Conservation (phyloP, 495 filamentous ascomycete genomes). For the Darksidea phi region DNA sequence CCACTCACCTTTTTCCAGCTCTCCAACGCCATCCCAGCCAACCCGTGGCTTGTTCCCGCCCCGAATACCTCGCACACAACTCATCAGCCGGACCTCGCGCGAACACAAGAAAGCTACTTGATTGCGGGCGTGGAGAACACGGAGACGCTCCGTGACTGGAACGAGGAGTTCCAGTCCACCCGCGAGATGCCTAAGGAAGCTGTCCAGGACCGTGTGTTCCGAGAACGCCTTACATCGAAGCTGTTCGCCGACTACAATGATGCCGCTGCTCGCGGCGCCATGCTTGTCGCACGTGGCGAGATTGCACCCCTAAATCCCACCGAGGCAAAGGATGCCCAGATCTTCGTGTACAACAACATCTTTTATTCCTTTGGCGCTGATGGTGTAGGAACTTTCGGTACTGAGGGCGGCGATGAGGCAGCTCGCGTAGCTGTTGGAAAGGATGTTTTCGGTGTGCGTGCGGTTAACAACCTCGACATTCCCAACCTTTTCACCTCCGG, state of each 20-base stretch:
- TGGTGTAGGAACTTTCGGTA: slow-evolving; percentile 94
- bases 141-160: slow-evolving; percentile 95
- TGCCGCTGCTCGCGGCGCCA: slow-evolving; percentile 88
- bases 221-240: slow-evolving; percentile 89
- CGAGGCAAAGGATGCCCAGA: slow-evolving; percentile 88
- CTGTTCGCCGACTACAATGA: slow-evolving; percentile 97
- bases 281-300: slow-evolving; percentile 88
- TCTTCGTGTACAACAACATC: slow-evolving; percentile 99
- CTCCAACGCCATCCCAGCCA: slow-evolving; percentile 86
- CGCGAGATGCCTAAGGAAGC: slow-evolving; percentile 88
- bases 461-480: slow-evolving; percentile 96
- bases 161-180: slow-evolving; percentile 98
- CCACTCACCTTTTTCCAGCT: slow-evolving; percentile 91
- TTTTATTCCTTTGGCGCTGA: slow-evolving; percentile 99
- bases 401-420: slow-evolving; percentile 95
- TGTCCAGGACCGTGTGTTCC: slow-evolving; percentile 93
- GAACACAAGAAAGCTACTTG: slow-evolving; percentile 90
- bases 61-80: slow-evolving; percentile 59
- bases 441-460: slow-evolving; percentile 88
- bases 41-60: slow-evolving; percentile 84
- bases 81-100: slow-evolving; percentile 79
- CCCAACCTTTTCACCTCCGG: slow-evolving; percentile 90
- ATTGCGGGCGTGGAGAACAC: slow-evolving; percentile 86
- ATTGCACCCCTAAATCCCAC: slow-evolving; percentile 96
- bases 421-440: slow-evolving; percentile 95